A percentile compares a stretch with the other conserved stretches of the same genome.
phyloP scores from a whole-genome alignment of 306 rosid genomes.

The Coriaria nepalensis region DNA sequence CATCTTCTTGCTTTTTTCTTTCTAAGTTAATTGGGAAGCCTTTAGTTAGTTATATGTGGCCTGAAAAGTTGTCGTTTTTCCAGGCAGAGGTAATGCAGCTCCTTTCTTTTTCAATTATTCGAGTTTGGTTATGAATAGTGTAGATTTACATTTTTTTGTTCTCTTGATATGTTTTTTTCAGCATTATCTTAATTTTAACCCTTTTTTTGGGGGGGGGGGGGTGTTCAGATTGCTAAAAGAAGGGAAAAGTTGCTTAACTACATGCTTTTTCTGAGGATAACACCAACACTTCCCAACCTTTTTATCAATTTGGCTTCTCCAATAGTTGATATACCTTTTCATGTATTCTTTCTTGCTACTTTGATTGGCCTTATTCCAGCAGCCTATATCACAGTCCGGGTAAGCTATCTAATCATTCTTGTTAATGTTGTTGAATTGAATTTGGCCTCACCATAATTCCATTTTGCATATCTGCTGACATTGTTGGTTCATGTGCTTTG shows the following conservation, averaged over 20 bases:
- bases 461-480: neutral
- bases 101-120: neutral
- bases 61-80: conserved; percentile 71
- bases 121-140: neutral
- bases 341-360: conserved; percentile 78
- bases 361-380: conserved; percentile 81
- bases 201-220: conserved; percentile 3
- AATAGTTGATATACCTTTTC: conserved; percentile 89
- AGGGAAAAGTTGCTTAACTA: conserved; percentile 85
- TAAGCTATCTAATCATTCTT: conserved; percentile 20
- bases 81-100: conserved; percentile 59
- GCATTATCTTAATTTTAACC: neutral
- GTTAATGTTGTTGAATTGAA: neutral
- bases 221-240: conserved; percentile 79
- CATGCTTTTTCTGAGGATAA: conserved; percentile 92
- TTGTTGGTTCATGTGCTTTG: too few relatives aligned
- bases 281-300: conserved; percentile 92
- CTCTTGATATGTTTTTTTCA: neutral
- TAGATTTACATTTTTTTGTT: too few relatives aligned
- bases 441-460: too few relatives aligned
- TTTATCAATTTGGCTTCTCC: conserved; percentile 98
- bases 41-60: conserved; percentile 85
- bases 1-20: conserved; percentile 72
- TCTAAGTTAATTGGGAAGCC: conserved; percentile 92
- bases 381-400: conserved; percentile 79